Conservation (phyloP, 2,329 filamentous ascomycete genomes). For the Aspergillus carbonarius region DNA sequence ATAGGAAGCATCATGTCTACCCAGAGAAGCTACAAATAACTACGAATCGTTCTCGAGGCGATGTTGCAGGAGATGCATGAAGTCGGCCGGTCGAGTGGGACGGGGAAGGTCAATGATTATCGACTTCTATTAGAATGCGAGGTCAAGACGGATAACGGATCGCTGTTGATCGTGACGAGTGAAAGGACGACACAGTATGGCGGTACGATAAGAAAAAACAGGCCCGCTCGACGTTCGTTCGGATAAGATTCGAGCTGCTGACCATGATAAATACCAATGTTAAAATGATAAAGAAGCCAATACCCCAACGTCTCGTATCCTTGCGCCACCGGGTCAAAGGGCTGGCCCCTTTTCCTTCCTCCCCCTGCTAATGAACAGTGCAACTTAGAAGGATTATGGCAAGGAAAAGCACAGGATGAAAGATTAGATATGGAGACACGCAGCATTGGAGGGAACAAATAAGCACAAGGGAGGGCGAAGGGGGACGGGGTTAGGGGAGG, state of each 20-base stretch:
- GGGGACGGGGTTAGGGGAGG: neutral
- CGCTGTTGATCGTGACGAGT: slow-evolving; percentile 23
- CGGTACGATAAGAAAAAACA: slow-evolving; percentile 17
- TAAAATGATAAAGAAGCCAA: slow-evolving; percentile 13
- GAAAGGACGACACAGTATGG: slow-evolving; percentile 25
- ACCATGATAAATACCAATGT: slow-evolving; percentile 30
- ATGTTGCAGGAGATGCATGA: slow-evolving; percentile 4
- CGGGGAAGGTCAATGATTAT: slow-evolving; percentile 19
- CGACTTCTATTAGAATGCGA: slow-evolving; percentile 27
- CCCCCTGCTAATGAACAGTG: slow-evolving; percentile 5
- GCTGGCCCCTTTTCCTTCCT: neutral
- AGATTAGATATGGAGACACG: neutral
- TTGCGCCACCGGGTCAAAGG: neutral
- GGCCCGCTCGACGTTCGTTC: slow-evolving; percentile 28
- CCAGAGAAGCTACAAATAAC: slow-evolving; percentile 11
- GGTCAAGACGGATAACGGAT: slow-evolving; percentile 22
- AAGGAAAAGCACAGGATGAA: slow-evolving; percentile 6
- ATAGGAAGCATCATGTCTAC: neutral
- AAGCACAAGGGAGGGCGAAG: slow-evolving; percentile 4
- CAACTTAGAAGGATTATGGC: slow-evolving; percentile 11
- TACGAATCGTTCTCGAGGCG: neutral
- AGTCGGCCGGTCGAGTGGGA: slow-evolving; percentile 16
- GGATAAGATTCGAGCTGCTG: slow-evolving; percentile 28
- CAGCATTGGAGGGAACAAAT: neutral
- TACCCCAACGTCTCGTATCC: slow-evolving; percentile 3